phyloP scores from a whole-genome alignment of 2,329 filamentous ascomycete genomes.

The Cytospora piceae region DNA sequence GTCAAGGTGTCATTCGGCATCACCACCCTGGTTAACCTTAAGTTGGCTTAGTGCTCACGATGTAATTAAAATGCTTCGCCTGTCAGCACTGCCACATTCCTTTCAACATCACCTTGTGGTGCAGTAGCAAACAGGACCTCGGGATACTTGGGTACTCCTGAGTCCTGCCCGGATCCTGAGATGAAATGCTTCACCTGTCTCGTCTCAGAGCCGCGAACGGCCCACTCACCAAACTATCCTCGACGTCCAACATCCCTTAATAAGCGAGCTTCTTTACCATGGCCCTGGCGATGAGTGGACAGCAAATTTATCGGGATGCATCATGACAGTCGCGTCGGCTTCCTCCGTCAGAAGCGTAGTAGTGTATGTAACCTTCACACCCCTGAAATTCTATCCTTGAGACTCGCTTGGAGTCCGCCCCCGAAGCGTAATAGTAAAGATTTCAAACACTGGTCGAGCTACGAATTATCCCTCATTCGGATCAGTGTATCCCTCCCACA shows the following conservation, averaged over 20 bases:
- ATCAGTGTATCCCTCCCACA: not conserved
- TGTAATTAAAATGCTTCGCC: not conserved
- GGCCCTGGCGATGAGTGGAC: not conserved
- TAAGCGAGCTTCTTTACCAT: not conserved
- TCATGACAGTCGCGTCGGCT: conserved; percentile 20
- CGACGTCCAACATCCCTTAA: conserved; percentile 5
- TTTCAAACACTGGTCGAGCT: conserved; percentile 11
- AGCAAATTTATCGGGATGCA: conserved; percentile 9
- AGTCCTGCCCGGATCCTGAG: not conserved
- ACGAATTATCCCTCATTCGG: conserved; percentile 23
- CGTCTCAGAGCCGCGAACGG: conserved; percentile 7
- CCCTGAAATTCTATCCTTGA: conserved; percentile 27
- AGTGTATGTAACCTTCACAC: conserved; percentile 20
- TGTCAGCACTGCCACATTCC: not conserved
- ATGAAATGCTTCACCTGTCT: not conserved
- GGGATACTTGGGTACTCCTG: not conserved
- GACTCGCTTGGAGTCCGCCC: conserved; percentile 25
- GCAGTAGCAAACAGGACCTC: not conserved
- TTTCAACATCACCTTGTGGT: not conserved
- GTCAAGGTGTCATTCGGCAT: not conserved
- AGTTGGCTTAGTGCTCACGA: not conserved
- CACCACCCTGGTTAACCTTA: not conserved
- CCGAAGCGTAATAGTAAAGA: conserved; percentile 10
- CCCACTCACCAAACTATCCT: not conserved
- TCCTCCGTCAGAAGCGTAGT: conserved; percentile 14